Base-by-base conservation (phyloP, 371 early-diverging fungal species). In the Mortierella sp. region DNA sequence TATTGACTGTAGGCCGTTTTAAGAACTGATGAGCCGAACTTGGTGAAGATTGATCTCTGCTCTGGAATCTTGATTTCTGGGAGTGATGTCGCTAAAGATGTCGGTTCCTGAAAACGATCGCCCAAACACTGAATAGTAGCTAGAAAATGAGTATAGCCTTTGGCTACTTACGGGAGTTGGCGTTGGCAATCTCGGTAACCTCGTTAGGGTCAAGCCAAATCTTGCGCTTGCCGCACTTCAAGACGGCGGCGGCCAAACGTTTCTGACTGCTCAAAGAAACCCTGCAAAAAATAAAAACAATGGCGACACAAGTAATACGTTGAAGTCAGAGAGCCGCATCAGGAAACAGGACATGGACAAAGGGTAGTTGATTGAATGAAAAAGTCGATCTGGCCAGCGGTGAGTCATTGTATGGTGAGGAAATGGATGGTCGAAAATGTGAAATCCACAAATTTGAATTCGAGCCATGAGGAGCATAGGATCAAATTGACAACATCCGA, bases 141-240 rank as follows among this genome's bases (percentile, higher is more conserved):
- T 49, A 20, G 5, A 20, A 49, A 20, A 16, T 49, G 6, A 55
- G 10, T 12, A 26, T 55, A 28, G 55, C 26, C 28, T 16, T 30
- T 6, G 55, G 28, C 22, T 22, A 90, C 92, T 94, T 92, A 92
- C 98, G 95, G 83, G 99, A 98, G 91, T 97, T 97, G 90, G 99
- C 99, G 84, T 94, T 96, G 84, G 95, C 89, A 86, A 99, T 96
- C 86, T 97, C 97, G 78, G 91, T 93, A 85, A 91, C 91, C 90
- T 99, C 99, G 86, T 95, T 96, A 77, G 99, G 99, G 90, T 99
- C 99, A 64, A 99, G 89, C 99, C 99, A 99, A 84, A 99, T 92
- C 93, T 99, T 99, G 85, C 98, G 91, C 93, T 98, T 88, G 86
- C 99, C 99, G 91, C 99, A 98, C 88, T 96, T 95, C 86, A 99